Evolutionary conservation across 2,329 filamentous ascomycete genomes (phyloP).

Genomic region (Diaporthe humulicola): DNA sequence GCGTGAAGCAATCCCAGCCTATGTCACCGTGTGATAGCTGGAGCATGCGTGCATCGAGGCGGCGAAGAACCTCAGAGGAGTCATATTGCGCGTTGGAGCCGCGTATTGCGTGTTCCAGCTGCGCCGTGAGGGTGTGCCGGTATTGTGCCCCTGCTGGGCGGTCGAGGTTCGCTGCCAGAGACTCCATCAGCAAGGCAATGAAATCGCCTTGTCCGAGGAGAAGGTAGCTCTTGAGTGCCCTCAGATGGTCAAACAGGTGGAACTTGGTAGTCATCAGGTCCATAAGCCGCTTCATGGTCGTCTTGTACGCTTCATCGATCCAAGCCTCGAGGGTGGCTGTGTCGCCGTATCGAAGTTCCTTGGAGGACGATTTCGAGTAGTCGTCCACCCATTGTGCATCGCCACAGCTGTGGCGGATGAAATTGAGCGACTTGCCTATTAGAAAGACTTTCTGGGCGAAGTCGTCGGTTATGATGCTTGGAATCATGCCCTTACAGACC

Average conservation of each 20-base stretch:
- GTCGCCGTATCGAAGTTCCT: slow-evolving; percentile 92
- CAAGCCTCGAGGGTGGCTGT: slow-evolving; percentile 91
- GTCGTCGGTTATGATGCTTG: slow-evolving; percentile 91
- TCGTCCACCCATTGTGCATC: slow-evolving; percentile 96
- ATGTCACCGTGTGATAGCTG: slow-evolving; percentile 97
- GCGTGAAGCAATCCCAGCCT: slow-evolving; percentile 98
- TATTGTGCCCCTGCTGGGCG: slow-evolving; percentile 97
- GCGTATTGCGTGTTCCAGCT: slow-evolving; percentile 95
- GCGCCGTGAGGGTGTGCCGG: slow-evolving; percentile 95
- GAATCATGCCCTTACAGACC: slow-evolving; percentile 86
- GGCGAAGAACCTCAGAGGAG: slow-evolving; percentile 87
- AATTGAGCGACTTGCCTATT: slow-evolving; percentile 98
- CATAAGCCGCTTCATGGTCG: slow-evolving; percentile 95
- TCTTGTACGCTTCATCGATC: slow-evolving; percentile 98
- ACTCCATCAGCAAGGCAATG: slow-evolving; percentile 97
- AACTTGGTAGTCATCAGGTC: slow-evolving; percentile 96
- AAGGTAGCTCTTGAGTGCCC: slow-evolving; percentile 93
- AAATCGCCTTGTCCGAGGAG: slow-evolving; percentile 97
- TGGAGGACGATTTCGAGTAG: slow-evolving; percentile 93
- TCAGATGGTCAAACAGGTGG: slow-evolving; percentile 91
- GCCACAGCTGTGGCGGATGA: slow-evolving; percentile 94
- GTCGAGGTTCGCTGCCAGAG: slow-evolving; percentile 90
- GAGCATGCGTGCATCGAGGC: slow-evolving; percentile 97
- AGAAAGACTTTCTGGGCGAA: slow-evolving; percentile 97
- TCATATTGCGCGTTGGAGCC: slow-evolving; percentile 98